Evolutionary conservation across 2,329 filamentous ascomycete species (phyloP).

Genomic region (Uncinocarpus reesii): DNA sequence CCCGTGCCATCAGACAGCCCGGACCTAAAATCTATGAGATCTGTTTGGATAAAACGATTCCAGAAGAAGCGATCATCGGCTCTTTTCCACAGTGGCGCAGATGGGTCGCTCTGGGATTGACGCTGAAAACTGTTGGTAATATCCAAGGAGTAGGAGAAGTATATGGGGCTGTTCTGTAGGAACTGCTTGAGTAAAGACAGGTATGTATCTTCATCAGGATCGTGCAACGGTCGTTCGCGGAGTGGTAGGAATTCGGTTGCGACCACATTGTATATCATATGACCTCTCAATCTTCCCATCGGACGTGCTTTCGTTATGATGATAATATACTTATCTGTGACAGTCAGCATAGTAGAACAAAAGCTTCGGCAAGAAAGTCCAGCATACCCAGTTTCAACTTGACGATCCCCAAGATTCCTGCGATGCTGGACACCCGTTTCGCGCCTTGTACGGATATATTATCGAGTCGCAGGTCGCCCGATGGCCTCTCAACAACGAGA

Average conservation of each 20-base stretch:
- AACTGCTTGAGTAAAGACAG: constrained; percentile 69
- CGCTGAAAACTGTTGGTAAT: constrained; percentile 95
- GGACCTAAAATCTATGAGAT: constrained; percentile 79
- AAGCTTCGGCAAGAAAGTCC: background rate
- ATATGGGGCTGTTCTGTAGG: constrained; percentile 78
- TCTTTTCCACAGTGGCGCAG: constrained; percentile 73
- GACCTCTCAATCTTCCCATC: constrained; percentile 81
- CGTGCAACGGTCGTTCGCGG: constrained; percentile 81
- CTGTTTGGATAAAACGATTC: constrained; percentile 86
- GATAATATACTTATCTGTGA: constrained; percentile 81
- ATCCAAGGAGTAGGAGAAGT: constrained; percentile 96
- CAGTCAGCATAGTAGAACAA: constrained; percentile 16
- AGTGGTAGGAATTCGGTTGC: constrained; percentile 88
- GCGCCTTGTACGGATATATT: constrained; percentile 65
- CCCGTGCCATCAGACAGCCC: constrained; percentile 42
- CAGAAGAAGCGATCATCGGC: constrained; percentile 98
- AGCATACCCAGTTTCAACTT: constrained; percentile 74
- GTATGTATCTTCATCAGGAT: constrained; percentile 90
- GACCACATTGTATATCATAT: constrained; percentile 90
- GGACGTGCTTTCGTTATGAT: constrained; percentile 90
- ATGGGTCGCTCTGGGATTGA: constrained; percentile 64
- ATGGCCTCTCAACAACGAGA: constrained; percentile 80
- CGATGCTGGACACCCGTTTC: constrained; percentile 85
- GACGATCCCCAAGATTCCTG: constrained; percentile 88
- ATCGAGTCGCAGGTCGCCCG: constrained; percentile 76